Conservation (phyloP, 345 rosid species). For the Citrus sinensis region DVS_A1.0 CM039165.1:38653501-38654000, state of each 20-base stretch:
- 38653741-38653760: not conserved
- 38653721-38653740: not conserved
- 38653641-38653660: too few relatives aligned
- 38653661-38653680: not conserved
- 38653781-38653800: too few relatives aligned
- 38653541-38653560: too few relatives aligned
- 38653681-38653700: not conserved
- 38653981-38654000: constrained; percentile 25
- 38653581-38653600: too few relatives aligned
- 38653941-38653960: constrained; percentile 4
- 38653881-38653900: constrained; percentile 13
- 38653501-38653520: too few relatives aligned
- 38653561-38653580: too few relatives aligned
- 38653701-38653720: not conserved
- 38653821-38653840: not conserved
- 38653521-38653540: too few relatives aligned
- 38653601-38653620: too few relatives aligned
- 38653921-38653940: constrained; percentile 9
- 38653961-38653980: constrained; percentile 14
- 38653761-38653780: not conserved
- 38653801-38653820: not conserved
- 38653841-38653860: not conserved
- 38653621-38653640: too few relatives aligned
- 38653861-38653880: constrained; percentile 10
- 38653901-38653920: constrained; percentile 17